Evolutionary conservation across 108 stramenopile genomes (phyloP).

Genomic region (Nitzschia putrida): DNA sequence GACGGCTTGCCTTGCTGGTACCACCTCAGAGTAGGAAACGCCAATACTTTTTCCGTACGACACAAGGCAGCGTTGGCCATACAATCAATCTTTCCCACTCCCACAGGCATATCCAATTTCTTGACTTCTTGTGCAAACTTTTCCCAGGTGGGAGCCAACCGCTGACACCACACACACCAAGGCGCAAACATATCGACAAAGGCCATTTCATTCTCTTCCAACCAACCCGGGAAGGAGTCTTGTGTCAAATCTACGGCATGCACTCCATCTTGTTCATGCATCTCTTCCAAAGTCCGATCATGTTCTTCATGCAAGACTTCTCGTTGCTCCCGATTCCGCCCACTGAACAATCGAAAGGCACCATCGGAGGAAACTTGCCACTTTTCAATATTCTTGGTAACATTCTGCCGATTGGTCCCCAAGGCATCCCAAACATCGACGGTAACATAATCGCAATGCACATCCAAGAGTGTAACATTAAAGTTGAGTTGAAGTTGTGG

Average conservation of each 20-base stretch:
- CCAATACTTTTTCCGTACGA: slow-evolving; percentile 84
- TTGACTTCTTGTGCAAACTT: slow-evolving; percentile 72
- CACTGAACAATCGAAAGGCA: slow-evolving; percentile 78
- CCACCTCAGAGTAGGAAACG: slow-evolving; percentile 95
- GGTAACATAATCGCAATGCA: slow-evolving; percentile 89
- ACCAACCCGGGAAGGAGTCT: slow-evolving; percentile 59
- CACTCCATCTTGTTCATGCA: slow-evolving; percentile 73
- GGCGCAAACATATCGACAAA: slow-evolving; percentile 93
- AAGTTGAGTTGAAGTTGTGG: slow-evolving; percentile 90
- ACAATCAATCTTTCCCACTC: slow-evolving; percentile 92
- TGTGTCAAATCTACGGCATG: slow-evolving; percentile 65
- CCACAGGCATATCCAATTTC: slow-evolving; percentile 68
- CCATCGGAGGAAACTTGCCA: slow-evolving; percentile 92
- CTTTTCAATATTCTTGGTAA: slow-evolving; percentile 97
- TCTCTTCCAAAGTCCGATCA: slow-evolving; percentile 74
- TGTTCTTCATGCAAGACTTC: slow-evolving; percentile 89
- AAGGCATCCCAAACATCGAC: slow-evolving; percentile 92
- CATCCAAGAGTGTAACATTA: slow-evolving; percentile 86
- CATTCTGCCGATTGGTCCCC: slow-evolving; percentile 95
- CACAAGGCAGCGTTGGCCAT: slow-evolving; percentile 89
- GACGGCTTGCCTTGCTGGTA: slow-evolving; percentile 74
- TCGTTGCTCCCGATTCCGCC: slow-evolving; percentile 90
- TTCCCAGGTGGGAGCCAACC: slow-evolving; percentile 95
- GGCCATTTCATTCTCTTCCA: slow-evolving; percentile 73
- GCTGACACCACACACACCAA: slow-evolving; percentile 97